Evolutionary conservation across 805 yeast species (phyloP).

Genomic region (Ogataea salicorniae): DNA sequence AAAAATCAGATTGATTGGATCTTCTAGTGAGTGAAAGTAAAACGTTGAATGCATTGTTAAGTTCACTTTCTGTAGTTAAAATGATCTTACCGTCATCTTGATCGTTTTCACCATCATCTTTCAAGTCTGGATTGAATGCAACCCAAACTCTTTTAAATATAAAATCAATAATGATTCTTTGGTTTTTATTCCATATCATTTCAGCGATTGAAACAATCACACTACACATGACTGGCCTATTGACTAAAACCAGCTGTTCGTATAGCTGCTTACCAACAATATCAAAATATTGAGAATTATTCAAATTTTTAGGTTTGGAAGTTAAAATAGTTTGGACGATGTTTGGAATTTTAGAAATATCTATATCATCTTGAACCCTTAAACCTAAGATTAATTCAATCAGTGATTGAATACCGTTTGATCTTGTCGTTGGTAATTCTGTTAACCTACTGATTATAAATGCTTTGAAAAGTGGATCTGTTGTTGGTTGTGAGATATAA

Average conservation of each 20-base stretch:
- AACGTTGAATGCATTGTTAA: conserved; percentile 63
- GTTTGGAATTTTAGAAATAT: conserved; percentile 58
- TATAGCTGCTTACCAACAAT: conserved; percentile 62
- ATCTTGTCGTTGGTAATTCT: conserved; percentile 47
- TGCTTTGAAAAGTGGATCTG: conserved; percentile 41
- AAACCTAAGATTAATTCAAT: conserved; percentile 75
- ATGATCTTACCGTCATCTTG: conserved; percentile 29
- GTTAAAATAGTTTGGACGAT: conserved; percentile 57
- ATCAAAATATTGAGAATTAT: conserved; percentile 46
- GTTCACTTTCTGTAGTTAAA: conserved; percentile 39
- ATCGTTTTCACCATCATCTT: conserved; percentile 18
- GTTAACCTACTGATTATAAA: conserved; percentile 49
- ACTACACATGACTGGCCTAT: conserved; percentile 55
- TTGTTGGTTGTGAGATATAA: conserved; percentile 45
- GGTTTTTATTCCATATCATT: conserved; percentile 45
- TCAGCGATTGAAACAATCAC: conserved; percentile 53
- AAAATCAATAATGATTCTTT: conserved; percentile 51
- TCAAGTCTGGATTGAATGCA: conserved; percentile 33
- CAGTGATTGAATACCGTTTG: conserved; percentile 61
- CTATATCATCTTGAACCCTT: conserved; percentile 66
- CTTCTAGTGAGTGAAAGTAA: conserved; percentile 56
- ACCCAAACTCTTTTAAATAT: conserved; percentile 47
- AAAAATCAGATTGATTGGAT: conserved; percentile 29
- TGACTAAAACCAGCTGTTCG: conserved; percentile 49
- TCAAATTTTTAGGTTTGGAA: conserved; percentile 52